Evolutionary conservation across 1,139 yeast species (phyloP), one percentile per base, ranked within the genome.

Genomic region (Yamadazyma atmosphaerica): DNA sequence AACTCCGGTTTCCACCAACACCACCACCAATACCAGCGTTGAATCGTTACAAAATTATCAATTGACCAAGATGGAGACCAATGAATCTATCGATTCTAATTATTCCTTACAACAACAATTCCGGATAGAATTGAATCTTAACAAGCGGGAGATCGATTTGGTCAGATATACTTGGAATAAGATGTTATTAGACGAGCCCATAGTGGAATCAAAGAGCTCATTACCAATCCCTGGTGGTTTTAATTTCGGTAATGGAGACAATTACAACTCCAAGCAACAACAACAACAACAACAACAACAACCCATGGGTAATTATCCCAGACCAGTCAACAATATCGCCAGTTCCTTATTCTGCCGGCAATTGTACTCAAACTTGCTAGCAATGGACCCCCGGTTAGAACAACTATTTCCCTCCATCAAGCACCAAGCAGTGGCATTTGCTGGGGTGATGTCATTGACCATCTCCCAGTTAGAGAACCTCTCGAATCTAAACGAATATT

Each of bases 391-490:
- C 1, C 61, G 62, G 22, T 64, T 83, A 42, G 83, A 79, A 47
- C 66, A 64, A 30, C 56, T 78, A 51, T 82, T 81, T 56, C 88
- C 89, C 0, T 75, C 82, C 12, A 75, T 82, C 45, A 76, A 74
- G 47, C 84, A 81, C 48, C 88, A 83, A 61, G 89, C 94, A 0
- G 78, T 80, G 7, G 77, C 90, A 14, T 83, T 86, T 67, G 89
- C 94, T 1, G 92, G 92, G 3, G 87, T 83, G n/a, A 56, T 83
- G 54, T 70, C 83, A n/a, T 68, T 79, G 37, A 82, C 85, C 4
- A 73, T 83, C 39, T 60, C 72, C 17, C 72, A 68, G 45, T 57
- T 67, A 45, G 77, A 65, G 43, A 63, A 66, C 49, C 57, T 69
- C 46, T 38, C 57, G 15, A 51, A 49, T 25, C 65, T 86, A 50